Evolutionary conservation across 1,284 basidiomycete species (phyloP).

Genomic region (Trichosporon inkin): DNA sequence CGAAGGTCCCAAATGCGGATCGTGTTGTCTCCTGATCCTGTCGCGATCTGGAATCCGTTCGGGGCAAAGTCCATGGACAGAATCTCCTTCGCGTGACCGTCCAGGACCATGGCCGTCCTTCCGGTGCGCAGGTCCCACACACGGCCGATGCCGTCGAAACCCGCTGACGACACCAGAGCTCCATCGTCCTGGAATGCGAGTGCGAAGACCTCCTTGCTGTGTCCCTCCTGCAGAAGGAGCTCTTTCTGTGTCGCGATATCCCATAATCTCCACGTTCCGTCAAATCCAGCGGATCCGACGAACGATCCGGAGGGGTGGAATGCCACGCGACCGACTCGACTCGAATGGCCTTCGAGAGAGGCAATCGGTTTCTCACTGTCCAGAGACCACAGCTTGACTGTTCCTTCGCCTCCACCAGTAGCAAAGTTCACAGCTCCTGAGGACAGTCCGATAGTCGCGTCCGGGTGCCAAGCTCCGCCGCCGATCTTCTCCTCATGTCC

Average conservation of each 20-base stretch:
- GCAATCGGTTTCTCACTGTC: constrained; percentile 75
- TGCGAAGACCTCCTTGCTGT: constrained; percentile 93
- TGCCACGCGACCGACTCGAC: constrained; percentile 84
- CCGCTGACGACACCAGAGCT: constrained; percentile 84
- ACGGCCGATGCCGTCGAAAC: constrained; percentile 91
- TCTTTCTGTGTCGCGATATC: constrained; percentile 78
- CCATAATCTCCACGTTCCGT: constrained; percentile 99
- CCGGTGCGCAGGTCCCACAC: constrained; percentile 97
- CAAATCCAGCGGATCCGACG: constrained; percentile 90
- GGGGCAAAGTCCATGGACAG: constrained; percentile 89
- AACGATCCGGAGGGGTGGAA: constrained; percentile 95
- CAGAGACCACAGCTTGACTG: constrained; percentile 83
- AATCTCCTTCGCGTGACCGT: constrained; percentile 93
- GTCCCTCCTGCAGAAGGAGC: constrained; percentile 88
- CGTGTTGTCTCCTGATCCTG: constrained; percentile 93
- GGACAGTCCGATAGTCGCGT: constrained; percentile 75
- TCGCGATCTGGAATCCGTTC: constrained; percentile 95
- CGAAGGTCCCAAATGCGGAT: constrained; percentile 99
- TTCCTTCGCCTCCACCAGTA: constrained; percentile 83
- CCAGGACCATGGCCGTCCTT: constrained; percentile 93
- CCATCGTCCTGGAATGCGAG: constrained; percentile 96
- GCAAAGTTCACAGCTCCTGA: constrained; percentile 73
- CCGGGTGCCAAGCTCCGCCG: constrained; percentile 96
- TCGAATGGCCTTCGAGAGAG: constrained; percentile 80
- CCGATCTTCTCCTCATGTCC: constrained; percentile 88